A percentile compares a stretch with the other conserved stretches of the same genome.
Conservation (phyloP, 345 rosid species). For the Punica granatum region DNA sequence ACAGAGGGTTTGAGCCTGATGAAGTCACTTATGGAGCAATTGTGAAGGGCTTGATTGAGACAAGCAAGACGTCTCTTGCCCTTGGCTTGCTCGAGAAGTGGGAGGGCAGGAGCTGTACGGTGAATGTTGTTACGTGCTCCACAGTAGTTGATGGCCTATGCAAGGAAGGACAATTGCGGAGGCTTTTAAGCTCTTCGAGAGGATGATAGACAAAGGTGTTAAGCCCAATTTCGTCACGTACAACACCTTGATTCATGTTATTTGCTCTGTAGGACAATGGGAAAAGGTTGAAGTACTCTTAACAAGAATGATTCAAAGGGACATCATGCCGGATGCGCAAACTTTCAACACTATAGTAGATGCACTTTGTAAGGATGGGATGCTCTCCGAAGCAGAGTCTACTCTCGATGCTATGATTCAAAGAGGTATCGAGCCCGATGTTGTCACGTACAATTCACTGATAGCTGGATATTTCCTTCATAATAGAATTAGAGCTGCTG, state of each 20-base stretch:
- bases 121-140: neutral
- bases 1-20: neutral
- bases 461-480: conserved; percentile 8
- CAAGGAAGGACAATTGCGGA: neutral
- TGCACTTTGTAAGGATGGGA: no score
- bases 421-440: no score
- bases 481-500: neutral
- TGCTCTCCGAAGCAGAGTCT: no score
- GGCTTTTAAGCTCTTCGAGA: conserved; percentile 12
- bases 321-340: neutral
- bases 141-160: neutral
- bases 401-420: no score
- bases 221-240: no score
- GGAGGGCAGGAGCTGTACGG: neutral
- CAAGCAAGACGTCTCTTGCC: neutral
- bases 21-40: neutral
- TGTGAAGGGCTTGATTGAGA: neutral
- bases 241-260: neutral
- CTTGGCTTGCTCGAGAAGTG: neutral
- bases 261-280: conserved; percentile 4
- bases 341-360: conserved; percentile 5
- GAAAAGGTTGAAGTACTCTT: no score
- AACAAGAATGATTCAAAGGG: neutral
- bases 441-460: conserved; percentile 4
- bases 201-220: conserved; percentile 13